Conservation (phyloP, 306 rosid genomes). For the Acmispon strigosus region DNA sequence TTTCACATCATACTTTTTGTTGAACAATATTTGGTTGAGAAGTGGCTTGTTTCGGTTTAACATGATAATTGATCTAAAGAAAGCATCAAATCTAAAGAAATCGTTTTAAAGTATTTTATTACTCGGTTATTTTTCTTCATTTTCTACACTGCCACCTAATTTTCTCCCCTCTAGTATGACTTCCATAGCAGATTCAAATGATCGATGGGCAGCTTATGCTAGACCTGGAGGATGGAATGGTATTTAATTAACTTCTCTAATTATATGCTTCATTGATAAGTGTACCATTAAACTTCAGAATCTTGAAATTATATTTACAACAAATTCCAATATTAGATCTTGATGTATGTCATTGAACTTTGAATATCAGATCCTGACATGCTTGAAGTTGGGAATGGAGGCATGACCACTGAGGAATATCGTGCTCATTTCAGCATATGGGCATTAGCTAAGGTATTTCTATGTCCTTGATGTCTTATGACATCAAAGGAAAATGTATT, state of each 20-base stretch:
- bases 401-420: slow-evolving; percentile 60
- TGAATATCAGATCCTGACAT: slow-evolving; percentile 59
- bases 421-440: slow-evolving; percentile 70
- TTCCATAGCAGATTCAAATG: slow-evolving; percentile 42
- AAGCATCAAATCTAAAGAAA: not conserved
- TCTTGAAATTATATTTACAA: not conserved
- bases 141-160: not conserved
- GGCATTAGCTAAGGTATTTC: slow-evolving; percentile 54
- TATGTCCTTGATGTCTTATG: not conserved
- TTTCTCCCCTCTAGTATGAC: slow-evolving; percentile 33
- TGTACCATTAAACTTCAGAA: not conserved
- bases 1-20: not conserved
- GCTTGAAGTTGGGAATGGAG: slow-evolving; percentile 75
- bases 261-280: not conserved
- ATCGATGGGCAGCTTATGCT: slow-evolving; percentile 59
- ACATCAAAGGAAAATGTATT: not conserved
- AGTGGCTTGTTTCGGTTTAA: not conserved
- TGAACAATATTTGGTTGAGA: not conserved
- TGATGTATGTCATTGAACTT: not conserved
- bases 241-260: slow-evolving; percentile 17
- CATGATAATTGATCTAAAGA: not conserved
- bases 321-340: not conserved
- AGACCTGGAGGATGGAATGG: slow-evolving; percentile 79
- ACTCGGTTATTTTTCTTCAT: not conserved
- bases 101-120: not conserved